phyloP scores from a whole-genome alignment of 1,284 basidiomycete genomes.

The Psilocybe mexicana region DNA sequence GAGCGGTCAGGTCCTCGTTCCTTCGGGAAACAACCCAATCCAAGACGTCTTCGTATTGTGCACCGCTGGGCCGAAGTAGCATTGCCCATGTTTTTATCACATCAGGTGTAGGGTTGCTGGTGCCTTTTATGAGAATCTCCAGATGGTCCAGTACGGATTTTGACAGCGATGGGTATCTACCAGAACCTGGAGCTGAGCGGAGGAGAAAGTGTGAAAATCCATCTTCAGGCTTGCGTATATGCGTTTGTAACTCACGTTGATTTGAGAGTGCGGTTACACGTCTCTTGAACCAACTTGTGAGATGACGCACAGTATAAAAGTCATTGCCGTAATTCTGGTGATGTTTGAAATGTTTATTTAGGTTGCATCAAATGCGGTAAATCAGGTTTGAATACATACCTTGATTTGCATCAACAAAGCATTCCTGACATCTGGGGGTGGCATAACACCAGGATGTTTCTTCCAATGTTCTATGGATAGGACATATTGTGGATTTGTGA shows the following conservation, averaged over 20 bases:
- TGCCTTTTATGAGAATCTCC: slow-evolving; percentile 24
- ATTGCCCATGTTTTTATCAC: slow-evolving; percentile 35
- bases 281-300: slow-evolving; percentile 22
- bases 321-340: slow-evolving; percentile 24
- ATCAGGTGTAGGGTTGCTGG: slow-evolving; percentile 27
- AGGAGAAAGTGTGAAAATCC: too few species aligned
- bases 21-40: slow-evolving; percentile 21
- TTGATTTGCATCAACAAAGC: slow-evolving; percentile 6
- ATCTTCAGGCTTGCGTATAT: not conserved
- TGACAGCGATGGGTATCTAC: slow-evolving; percentile 25
- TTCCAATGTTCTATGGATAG: slow-evolving; percentile 10
- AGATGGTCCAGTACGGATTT: slow-evolving; percentile 25
- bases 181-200: not conserved
- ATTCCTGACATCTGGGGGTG: slow-evolving; percentile 2
- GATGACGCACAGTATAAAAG: slow-evolving; percentile 13
- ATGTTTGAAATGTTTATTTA: not conserved
- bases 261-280: slow-evolving; percentile 5
- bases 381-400: slow-evolving; percentile 1
- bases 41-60: slow-evolving; percentile 27
- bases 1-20: slow-evolving; percentile 9
- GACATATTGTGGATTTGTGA: not conserved
- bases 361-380: not conserved
- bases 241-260: slow-evolving; percentile 4
- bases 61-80: slow-evolving; percentile 25
- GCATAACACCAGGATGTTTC: slow-evolving; percentile 7